Base-by-base conservation (phyloP, 805 yeast genomes). In the Ogataea ganodermae region DNA sequence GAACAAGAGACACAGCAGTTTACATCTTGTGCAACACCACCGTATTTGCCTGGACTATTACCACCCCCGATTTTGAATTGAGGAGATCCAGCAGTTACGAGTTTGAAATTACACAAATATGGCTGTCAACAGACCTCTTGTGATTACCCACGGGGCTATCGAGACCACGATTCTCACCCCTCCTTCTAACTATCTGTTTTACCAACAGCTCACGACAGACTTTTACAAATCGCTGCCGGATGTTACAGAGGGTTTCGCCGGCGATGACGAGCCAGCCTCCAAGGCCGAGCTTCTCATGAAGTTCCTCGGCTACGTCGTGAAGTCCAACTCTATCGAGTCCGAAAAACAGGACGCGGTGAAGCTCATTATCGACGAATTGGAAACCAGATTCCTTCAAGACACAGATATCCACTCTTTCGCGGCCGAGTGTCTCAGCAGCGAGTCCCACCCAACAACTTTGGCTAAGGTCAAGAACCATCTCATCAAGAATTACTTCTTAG, bases 151-250 rank as follows among this genome's bases (percentile, higher is more conserved):
- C 63, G 97, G 97, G 49, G 72, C 87, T 16, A 80, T 92, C 48
- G 98, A 92, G 73, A 89, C 90, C 67, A 85, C 92, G 17, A 73
- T 92, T 45, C 76, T 91, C 61, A 90, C 94, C 46, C 96, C 98
- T 42, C 83, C 94, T 32, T 79, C 82, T 47, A 76, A 84, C 45
- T 86, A 87, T 63, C 80, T 89, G 60, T 80, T 83, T 60, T 88
- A 88, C 64, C 84, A 92, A 50, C 96, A 91, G 70, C 78, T 94
- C 59, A 86, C 88, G 61, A 91, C 89, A 56, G 95, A 85, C 69
- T 94, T 92, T 67, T 73, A 72, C 62, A 86, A 87, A 64, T 71
- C 83, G 17, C 79, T 94, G 56, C 92, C 95, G 7, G 80, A 78
- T 40, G 82, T 82, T 35, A 86, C 97, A 36, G 97, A 89, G 63